phyloP scores from a whole-genome alignment of 2,329 filamentous ascomycete genomes.

The Lachnum nothofagi region DNA sequence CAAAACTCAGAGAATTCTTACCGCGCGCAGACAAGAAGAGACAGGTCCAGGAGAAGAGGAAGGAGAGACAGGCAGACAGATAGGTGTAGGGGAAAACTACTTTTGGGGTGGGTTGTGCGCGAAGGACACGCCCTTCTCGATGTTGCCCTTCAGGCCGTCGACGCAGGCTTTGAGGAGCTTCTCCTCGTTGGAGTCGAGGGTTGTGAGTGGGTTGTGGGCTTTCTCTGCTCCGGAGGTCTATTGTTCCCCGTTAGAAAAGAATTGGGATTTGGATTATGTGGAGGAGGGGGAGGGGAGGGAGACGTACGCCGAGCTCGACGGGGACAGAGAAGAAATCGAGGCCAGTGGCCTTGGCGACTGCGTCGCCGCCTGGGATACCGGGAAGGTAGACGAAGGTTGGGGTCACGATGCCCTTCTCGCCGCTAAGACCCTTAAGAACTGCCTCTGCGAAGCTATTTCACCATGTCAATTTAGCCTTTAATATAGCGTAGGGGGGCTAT shows the following conservation, averaged over 20 bases:
- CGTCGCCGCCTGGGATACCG: constrained; percentile 81
- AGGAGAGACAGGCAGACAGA: constrained; percentile 10
- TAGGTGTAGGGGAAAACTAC: constrained; percentile 51
- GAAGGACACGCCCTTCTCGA: constrained; percentile 88
- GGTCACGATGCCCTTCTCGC: constrained; percentile 89
- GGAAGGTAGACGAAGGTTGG: constrained; percentile 94
- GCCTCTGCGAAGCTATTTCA: constrained; percentile 78
- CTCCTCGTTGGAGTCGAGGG: constrained; percentile 83
- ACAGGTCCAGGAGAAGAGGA: constrained; percentile 5
- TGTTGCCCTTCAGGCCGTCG: constrained; percentile 83
- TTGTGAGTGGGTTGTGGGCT: constrained; percentile 71
- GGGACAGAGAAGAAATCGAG: constrained; percentile 94
- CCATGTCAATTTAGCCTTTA: constrained; percentile 10
- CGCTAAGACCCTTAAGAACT: constrained; percentile 86
- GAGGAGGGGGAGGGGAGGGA: neutral
- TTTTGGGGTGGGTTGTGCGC: constrained; percentile 82
- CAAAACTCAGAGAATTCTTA: constrained; percentile 4
- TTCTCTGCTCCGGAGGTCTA: constrained; percentile 82
- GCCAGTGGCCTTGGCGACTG: constrained; percentile 76
- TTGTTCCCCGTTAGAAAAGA: constrained; percentile 29
- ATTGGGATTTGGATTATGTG: neutral
- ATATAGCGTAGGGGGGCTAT: constrained; percentile 22
- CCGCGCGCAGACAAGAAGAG: neutral
- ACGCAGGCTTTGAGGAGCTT: constrained; percentile 71
- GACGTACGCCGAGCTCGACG: constrained; percentile 86